Evolutionary conservation across 352 stramenopile species (phyloP).

Genomic region (Phytophthora pisi): DNA sequence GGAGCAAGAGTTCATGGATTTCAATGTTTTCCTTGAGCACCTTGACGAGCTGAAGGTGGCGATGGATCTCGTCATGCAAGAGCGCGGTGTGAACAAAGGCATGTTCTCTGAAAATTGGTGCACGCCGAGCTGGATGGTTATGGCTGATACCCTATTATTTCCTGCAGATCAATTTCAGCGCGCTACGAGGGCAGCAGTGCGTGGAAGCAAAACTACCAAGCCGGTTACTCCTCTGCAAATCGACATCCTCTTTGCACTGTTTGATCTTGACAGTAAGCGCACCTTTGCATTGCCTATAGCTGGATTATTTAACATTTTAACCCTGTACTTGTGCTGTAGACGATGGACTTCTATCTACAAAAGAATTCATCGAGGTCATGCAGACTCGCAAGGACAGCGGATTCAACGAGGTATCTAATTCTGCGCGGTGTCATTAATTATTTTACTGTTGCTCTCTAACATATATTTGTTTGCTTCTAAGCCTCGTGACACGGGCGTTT

Average conservation of each 20-base stretch:
- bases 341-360: constrained; percentile 77
- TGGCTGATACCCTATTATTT: background rate
- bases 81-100: constrained; percentile 86
- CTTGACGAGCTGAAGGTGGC: constrained; percentile 86
- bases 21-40: constrained; percentile 81
- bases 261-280: constrained; percentile 73
- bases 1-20: constrained; percentile 87
- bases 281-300: background rate
- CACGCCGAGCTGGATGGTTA: background rate
- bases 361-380: constrained; percentile 89
- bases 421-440: background rate
- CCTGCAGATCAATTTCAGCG: constrained; percentile 79
- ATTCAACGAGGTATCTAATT: constrained; percentile 71
- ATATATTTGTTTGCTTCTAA: constrained; percentile 27
- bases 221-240: constrained; percentile 80
- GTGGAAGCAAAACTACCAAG: constrained; percentile 59
- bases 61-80: constrained; percentile 84
- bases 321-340: constrained; percentile 33
- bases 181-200: constrained; percentile 67
- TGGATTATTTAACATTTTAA: background rate
- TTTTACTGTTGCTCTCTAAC: background rate
- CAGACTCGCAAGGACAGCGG: constrained; percentile 84
- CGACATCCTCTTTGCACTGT: constrained; percentile 86
- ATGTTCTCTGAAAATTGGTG: constrained; percentile 13
- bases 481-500: constrained; percentile 76